These are phyloP conservation scores for Nitzschia palea DNA, from an alignment of 108 stramenopile species.

Conservation along the genomic window DNA sequence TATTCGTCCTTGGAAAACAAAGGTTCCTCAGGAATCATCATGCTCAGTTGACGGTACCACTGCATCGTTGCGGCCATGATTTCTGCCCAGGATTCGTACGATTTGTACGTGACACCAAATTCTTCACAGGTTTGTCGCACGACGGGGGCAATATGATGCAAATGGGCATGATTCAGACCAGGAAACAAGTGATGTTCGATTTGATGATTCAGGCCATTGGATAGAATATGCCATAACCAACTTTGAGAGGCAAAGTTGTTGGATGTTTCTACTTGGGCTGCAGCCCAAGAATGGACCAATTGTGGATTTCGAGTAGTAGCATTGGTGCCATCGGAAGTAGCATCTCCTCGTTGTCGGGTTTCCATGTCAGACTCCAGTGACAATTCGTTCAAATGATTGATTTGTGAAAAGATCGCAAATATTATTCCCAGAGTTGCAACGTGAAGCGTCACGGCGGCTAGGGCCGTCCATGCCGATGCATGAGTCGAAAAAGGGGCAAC, in stretches of 20 bases:
- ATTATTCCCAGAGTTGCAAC: constrained; percentile 49
- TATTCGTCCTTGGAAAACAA: not conserved
- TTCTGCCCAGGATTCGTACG: constrained; percentile 43
- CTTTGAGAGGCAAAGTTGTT: constrained; percentile 58
- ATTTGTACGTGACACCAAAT: constrained; percentile 64
- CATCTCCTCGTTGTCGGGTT: not conserved
- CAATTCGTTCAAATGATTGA: constrained; percentile 60
- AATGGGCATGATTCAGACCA: constrained; percentile 68
- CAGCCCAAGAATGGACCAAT: constrained; percentile 46
- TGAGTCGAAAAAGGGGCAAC: constrained; percentile 38
- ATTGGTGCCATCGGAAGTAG: not conserved
- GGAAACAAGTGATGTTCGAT: constrained; percentile 76
- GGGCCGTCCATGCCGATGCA: constrained; percentile 18
- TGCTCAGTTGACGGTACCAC: constrained; percentile 44
- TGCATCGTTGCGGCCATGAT: constrained; percentile 43
- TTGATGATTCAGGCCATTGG: constrained; percentile 67
- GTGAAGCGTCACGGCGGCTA: constrained; percentile 28
- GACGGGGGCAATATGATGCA: constrained; percentile 76
- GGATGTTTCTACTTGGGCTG: constrained; percentile 59
- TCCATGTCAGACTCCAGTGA: constrained; percentile 41
- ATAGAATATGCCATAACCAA: constrained; percentile 45
- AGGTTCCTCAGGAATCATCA: not conserved
- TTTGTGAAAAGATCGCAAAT: constrained; percentile 66
- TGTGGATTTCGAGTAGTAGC: constrained; percentile 1
- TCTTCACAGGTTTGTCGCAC: constrained; percentile 69